Evolutionary conservation across 2,329 filamentous ascomycete species (phyloP), one percentile per base, ranked within the genome.

Genomic region (Moelleriella libera): DNA sequence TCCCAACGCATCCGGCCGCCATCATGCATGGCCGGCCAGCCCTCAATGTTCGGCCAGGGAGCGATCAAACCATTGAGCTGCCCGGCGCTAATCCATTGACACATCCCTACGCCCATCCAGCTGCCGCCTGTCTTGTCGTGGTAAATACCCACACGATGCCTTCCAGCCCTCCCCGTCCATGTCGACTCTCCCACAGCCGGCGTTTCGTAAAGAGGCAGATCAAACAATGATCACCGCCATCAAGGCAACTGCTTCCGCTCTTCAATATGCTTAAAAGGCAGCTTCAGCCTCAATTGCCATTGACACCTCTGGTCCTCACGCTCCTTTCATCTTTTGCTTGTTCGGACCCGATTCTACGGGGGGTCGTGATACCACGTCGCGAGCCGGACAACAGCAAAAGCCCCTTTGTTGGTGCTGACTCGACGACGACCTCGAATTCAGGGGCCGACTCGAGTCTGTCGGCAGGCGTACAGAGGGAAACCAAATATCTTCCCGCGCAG

Each of bases 401-500:
- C 21, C 21, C 21, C 21, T 57, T 57, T 51, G 65, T 77, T 47
- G 58, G 64, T 52, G 73, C 79, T 58, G 70, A 77, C 30, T 48
- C 45, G 50, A 47, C 31, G 14, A 43, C 45, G 57, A 73, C 79
- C 34, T 78, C 78, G 41, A 63, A 77, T 46, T 71, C 78, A 48
- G 72, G 79, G 62, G 68, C 80, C 64, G 78, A 77, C 6, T 75
- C 81, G 49, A 68, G 75, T 7, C 61, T 80, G 43, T 80, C 80
- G 41, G 70, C 71, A 48, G 65, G 72, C 55, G 76, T 81, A 39
- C 63, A 78, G 45, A 70, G 79, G 56, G 72, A 88, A 60, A 68
- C 68, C 52, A 66, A 73, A 14, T 78, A 83, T 48, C 76, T 96
- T 28, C 87, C 88, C 14, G 82, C 80, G 50, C 83, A 96, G 64